phyloP scores from a whole-genome alignment of 2,329 filamentous ascomycete species.

The Paramyrothecium sp. region DNA sequence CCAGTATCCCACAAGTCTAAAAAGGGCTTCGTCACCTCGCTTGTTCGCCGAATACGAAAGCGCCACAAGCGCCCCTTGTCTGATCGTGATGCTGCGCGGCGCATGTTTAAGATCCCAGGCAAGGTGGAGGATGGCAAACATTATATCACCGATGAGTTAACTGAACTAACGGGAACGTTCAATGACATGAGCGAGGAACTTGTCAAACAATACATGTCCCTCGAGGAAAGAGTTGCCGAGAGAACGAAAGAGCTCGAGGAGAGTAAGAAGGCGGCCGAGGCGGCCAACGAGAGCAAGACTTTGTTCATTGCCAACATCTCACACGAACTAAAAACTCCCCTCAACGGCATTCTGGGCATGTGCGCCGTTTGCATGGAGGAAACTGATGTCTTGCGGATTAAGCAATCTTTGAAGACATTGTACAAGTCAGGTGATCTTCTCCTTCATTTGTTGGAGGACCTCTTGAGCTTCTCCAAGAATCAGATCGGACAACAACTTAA shows the following conservation, averaged over 20 bases:
- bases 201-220: slow-evolving; percentile 77
- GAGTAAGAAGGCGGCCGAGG: slow-evolving; percentile 88
- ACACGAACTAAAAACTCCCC: slow-evolving; percentile 83
- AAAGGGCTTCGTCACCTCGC: slow-evolving; percentile 36
- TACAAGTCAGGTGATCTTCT: slow-evolving; percentile 75
- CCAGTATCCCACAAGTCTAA: slow-evolving; percentile 43
- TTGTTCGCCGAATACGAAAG: slow-evolving; percentile 35
- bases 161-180: slow-evolving; percentile 80
- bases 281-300: slow-evolving; percentile 96
- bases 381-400: slow-evolving; percentile 73
- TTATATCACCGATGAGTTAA: slow-evolving; percentile 78
- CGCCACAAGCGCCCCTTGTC: slow-evolving; percentile 24
- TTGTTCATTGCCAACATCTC: slow-evolving; percentile 96
- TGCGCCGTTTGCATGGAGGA: slow-evolving; percentile 92
- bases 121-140: slow-evolving; percentile 77
- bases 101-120: slow-evolving; percentile 78
- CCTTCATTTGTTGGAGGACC: slow-evolving; percentile 81
- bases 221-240: slow-evolving; percentile 82
- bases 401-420: slow-evolving; percentile 80
- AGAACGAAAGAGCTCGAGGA: slow-evolving; percentile 82
- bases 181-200: slow-evolving; percentile 94
- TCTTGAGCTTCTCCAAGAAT: slow-evolving; percentile 92
- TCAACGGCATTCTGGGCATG: slow-evolving; percentile 96
- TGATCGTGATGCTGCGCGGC: slow-evolving; percentile 40
- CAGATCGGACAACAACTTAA: slow-evolving; percentile 83